Percentiles rank a stretch among this genome's conserved stretches.
Evolutionary conservation across 495 filamentous ascomycete genomes (phyloP).

Genomic region (Neurospora sp.): DNA sequence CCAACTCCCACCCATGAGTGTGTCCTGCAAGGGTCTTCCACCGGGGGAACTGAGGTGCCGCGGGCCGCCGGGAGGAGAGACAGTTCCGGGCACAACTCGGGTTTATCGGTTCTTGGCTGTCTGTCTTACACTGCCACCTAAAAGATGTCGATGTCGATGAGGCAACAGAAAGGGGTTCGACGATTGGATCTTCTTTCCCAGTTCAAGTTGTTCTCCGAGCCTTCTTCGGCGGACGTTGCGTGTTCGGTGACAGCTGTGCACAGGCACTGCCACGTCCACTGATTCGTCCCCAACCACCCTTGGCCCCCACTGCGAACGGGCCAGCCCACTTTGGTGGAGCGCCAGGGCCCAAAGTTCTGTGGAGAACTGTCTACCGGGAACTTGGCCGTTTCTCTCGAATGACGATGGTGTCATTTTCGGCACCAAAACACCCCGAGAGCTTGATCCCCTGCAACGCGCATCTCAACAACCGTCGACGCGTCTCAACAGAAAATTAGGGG

Average conservation of each 20-base stretch:
- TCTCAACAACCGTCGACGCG: background rate
- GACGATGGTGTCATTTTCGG: conserved; percentile 11
- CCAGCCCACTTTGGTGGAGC: background rate
- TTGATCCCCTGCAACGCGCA: background rate
- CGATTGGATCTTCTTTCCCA: background rate
- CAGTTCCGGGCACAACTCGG: background rate
- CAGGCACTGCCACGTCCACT: background rate
- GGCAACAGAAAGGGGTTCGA: background rate
- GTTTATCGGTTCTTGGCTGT: background rate
- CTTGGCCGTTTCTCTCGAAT: conserved; percentile 4
- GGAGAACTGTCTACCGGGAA: background rate
- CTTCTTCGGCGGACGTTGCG: background rate
- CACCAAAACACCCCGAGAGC: background rate
- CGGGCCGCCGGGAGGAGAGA: background rate
- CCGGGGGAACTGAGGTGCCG: background rate
- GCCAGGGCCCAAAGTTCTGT: background rate
- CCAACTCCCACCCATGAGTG: background rate
- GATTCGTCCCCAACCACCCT: background rate
- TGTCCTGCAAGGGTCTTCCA: background rate
- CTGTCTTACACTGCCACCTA: background rate
- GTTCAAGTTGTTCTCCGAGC: background rate
- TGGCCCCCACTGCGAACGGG: background rate
- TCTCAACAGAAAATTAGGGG: background rate
- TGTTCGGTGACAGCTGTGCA: background rate
- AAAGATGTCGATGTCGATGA: background rate